These are phyloP conservation scores for Sarocladiaceae sp. DNA, from an alignment of 2,329 filamentous ascomycete genomes.

Conservation along the genomic window DNA sequence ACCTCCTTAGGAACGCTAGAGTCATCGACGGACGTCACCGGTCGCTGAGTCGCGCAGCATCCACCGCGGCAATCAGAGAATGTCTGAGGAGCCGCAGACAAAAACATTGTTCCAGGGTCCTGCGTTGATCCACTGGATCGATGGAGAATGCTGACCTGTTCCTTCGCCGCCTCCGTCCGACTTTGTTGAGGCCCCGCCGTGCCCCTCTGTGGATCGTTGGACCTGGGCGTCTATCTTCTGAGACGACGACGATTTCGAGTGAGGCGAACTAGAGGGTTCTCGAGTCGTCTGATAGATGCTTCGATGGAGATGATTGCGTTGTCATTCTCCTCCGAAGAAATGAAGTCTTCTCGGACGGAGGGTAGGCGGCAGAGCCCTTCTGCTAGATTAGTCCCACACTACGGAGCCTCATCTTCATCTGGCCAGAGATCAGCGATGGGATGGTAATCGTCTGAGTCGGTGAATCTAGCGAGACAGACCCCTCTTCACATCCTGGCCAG, in stretches of 20 bases:
- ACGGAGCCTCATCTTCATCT: conserved; percentile 3
- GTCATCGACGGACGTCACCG: too few relatives aligned
- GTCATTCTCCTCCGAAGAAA: too few relatives aligned
- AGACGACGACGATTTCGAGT: too few relatives aligned
- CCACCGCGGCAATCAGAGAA: too few relatives aligned
- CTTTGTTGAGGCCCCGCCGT: conserved; percentile 6
- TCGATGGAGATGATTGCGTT: too few relatives aligned
- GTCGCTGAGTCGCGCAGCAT: conserved; percentile 5
- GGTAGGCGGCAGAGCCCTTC: too few relatives aligned
- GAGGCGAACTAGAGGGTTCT: too few relatives aligned
- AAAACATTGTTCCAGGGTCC: conserved; percentile 2
- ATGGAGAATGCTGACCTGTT: not conserved
- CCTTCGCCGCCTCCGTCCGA: not conserved
- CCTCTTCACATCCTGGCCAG: conserved; percentile 5
- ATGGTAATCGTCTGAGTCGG: not conserved
- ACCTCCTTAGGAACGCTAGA: too few relatives aligned
- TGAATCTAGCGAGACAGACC: conserved; percentile 5
- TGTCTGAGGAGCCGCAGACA: not conserved
- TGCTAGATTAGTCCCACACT: too few relatives aligned
- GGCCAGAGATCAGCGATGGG: conserved; percentile 5
- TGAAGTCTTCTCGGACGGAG: too few relatives aligned
- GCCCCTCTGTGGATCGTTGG: conserved; percentile 7
- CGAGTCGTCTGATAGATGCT: too few relatives aligned
- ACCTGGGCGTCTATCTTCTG: not conserved
- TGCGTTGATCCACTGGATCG: conserved; percentile 1